Base-by-base conservation (phyloP, 2,329 filamentous ascomycete species). In the Alternaria metachromatica region DNA sequence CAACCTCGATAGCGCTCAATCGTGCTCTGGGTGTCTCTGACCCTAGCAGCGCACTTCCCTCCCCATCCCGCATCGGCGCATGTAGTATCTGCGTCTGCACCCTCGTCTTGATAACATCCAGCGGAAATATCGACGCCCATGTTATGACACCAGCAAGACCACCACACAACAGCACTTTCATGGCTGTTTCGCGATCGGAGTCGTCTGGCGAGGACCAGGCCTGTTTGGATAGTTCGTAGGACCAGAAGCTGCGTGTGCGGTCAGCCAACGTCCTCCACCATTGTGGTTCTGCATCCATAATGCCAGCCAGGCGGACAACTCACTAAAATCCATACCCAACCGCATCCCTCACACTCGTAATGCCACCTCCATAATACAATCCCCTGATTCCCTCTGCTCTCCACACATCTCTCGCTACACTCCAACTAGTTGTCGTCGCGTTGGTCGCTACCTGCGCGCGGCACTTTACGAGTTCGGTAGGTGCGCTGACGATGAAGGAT, bases 311-410 rank as follows among this genome's bases (percentile, higher is more conserved):
- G 2, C 41, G 23, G 51, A 48, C 20, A 45, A 71, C 85, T 73
- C 84, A 89, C 87, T 97, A 98, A 80, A 97, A 97, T 0, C 94
- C 95, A 81, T 97, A 98, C n/a, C 95, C 95, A 59, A 97, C 87
- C 62, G 91, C 90, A 80, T 98, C 95, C 54, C 95, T 86, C 44
- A 95, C 77, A 57, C 91, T 92, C 1, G 95, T 98, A 15, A 97
- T 88, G 0, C 83, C 84, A 20, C 95, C 95, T 20, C 94, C 95
- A 65, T 89, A 87, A 76, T 97, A 97, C 21, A 97, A 80, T 0
- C 94, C 94, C 43, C 85, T 84, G 4, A 93, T 60, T 0, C 90
- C 84, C 5, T 90, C 88, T 2, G 78, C 81, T 37, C 80, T 84
- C 75, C 89, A 82, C 25, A 93, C 87, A 21, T 88, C 83, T 56